Evolutionary conservation across 106 monocot species (phyloP).

Genomic region (Amphibolis antarctica): DNA sequence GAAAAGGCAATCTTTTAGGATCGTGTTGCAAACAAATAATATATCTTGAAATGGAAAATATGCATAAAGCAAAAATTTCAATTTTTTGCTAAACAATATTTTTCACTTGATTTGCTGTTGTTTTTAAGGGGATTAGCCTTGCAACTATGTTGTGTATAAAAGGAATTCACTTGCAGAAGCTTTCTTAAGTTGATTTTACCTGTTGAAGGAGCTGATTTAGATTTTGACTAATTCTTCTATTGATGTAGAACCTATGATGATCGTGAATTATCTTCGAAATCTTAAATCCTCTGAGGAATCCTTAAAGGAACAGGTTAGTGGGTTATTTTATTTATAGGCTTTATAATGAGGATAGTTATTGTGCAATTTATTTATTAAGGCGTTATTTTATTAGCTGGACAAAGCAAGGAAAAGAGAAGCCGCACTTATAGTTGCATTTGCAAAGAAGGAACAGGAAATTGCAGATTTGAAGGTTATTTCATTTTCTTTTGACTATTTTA

Average conservation of each 20-base stretch:
- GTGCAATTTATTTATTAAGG: not conserved
- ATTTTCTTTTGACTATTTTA: not conserved
- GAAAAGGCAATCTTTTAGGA: too few species aligned
- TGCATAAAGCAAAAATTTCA: too few species aligned
- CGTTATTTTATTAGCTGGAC: constrained; percentile 54
- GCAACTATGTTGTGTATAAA: too few species aligned
- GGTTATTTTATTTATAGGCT: too few species aligned
- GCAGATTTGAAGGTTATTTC: constrained; percentile 87
- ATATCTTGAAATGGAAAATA: too few species aligned
- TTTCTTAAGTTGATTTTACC: too few species aligned
- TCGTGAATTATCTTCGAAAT: constrained; percentile 50
- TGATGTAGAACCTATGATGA: constrained; percentile 55
- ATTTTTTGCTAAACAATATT: too few species aligned
- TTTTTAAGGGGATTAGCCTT: too few species aligned
- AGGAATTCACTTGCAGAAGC: too few species aligned
- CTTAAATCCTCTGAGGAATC: constrained; percentile 90
- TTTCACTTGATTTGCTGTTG: too few species aligned
- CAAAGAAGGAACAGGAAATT: constrained; percentile 93
- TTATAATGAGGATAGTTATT: not conserved
- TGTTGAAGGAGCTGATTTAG: not conserved
- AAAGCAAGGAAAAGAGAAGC: constrained; percentile 98
- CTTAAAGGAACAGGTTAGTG: constrained; percentile 76
- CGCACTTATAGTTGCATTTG: constrained; percentile 90
- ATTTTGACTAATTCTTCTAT: constrained; percentile 7
- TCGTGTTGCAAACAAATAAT: too few species aligned